phyloP scores from a whole-genome alignment of 306 rosid species.

The Cucurbita ficifolia region DNA sequence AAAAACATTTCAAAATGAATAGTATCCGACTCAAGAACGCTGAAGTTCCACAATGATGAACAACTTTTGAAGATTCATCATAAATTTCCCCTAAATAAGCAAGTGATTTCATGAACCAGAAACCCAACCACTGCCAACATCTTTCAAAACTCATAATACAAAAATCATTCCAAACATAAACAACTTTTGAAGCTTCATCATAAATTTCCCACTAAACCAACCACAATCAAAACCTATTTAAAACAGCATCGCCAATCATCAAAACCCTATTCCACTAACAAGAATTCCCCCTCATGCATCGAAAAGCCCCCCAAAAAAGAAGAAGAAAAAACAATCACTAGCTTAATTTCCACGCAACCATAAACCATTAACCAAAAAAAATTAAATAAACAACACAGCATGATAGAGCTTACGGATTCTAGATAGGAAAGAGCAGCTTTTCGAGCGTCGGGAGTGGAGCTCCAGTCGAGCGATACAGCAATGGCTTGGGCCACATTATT shows the following conservation, averaged over 20 bases:
- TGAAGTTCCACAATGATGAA: neutral
- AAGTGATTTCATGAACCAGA: neutral
- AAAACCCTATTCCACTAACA: neutral
- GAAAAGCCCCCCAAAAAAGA: neutral
- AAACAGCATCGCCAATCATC: neutral
- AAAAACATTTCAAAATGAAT: neutral
- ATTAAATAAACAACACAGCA: neutral
- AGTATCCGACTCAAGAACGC: neutral
- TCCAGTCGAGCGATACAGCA: conserved; percentile 71
- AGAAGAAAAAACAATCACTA: neutral
- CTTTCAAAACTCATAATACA: neutral
- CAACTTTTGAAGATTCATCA: neutral
- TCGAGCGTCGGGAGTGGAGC: conserved; percentile 54
- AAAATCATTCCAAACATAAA: neutral
- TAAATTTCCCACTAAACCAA: neutral
- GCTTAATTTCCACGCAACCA: neutral
- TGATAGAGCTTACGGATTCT: conserved; percentile 40
- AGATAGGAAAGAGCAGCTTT: conserved; percentile 59
- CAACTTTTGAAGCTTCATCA: neutral
- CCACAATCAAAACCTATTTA: neutral
- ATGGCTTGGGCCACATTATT: conserved; percentile 80
- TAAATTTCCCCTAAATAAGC: neutral
- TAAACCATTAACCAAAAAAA: neutral
- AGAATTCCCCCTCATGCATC: neutral
- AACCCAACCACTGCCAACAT: neutral